Percentiles rank a stretch among this genome's conserved stretches.
phyloP scores from a whole-genome alignment of 1,284 basidiomycete species.

The Vanrija sp. region DNA sequence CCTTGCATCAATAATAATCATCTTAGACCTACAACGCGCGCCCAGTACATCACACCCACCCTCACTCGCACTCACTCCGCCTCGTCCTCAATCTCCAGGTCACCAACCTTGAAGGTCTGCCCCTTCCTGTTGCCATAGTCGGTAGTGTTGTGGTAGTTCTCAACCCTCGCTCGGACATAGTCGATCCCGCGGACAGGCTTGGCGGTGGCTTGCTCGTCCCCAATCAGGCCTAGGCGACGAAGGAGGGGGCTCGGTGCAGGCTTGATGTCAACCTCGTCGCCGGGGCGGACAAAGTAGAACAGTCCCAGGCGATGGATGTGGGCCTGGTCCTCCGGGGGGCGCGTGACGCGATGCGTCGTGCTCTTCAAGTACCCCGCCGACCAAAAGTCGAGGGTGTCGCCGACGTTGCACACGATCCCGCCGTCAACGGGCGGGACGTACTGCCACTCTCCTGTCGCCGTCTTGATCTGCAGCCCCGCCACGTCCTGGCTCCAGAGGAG shows the following conservation, averaged over 20 bases:
- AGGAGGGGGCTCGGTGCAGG: conserved; percentile 27
- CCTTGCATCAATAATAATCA: no score
- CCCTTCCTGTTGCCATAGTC: conserved; percentile 5
- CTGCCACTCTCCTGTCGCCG: conserved; percentile 23
- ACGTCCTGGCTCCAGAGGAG: conserved; percentile 35
- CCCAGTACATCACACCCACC: neutral
- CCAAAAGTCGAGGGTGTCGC: conserved; percentile 36
- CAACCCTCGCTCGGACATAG: conserved; percentile 9
- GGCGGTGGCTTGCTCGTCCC: neutral
- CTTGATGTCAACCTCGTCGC: conserved; percentile 28
- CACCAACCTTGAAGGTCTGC: conserved; percentile 7
- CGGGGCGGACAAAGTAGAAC: conserved; percentile 34
- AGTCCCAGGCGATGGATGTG: conserved; percentile 30
- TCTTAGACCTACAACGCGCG: no score
- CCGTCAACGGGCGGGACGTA: conserved; percentile 30
- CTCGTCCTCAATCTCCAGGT: conserved; percentile 14
- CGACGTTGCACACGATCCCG: conserved; percentile 35
- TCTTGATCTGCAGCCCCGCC: conserved; percentile 35
- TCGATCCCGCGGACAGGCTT: conserved; percentile 9
- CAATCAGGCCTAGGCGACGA: conserved; percentile 19
- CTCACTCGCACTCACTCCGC: neutral
- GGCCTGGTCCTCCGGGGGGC: conserved; percentile 32
- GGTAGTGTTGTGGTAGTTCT: conserved; percentile 9
- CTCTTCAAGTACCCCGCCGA: conserved; percentile 31
- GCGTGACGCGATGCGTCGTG: conserved; percentile 29